Percentiles rank a stretch among this genome's conserved stretches.
These are phyloP conservation scores for Termitomyces sp. DNA, from an alignment of 768 basidiomycete genomes.

Conservation along the genomic window DNA sequence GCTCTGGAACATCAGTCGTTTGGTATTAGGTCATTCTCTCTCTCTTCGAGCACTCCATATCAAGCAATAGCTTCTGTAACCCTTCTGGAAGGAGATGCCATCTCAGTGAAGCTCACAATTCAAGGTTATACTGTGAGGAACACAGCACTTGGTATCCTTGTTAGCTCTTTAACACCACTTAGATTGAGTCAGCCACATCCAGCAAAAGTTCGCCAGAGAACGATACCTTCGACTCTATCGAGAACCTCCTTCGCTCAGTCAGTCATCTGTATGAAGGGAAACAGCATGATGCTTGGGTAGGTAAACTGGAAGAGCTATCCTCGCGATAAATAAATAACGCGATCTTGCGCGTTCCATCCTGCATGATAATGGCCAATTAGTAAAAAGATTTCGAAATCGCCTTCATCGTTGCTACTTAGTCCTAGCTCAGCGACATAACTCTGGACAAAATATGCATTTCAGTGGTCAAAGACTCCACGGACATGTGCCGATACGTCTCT, in stretches of 20 bases:
- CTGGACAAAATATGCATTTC: neutral
- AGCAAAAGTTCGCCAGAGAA: constrained; percentile 12
- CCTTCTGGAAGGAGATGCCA: constrained; percentile 49
- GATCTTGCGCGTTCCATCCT: neutral
- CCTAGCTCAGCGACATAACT: neutral
- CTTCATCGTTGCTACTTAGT: no score
- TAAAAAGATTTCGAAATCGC: neutral
- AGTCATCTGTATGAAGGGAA: constrained; percentile 53
- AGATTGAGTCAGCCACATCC: constrained; percentile 8
- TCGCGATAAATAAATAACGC: neutral
- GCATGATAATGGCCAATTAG: neutral
- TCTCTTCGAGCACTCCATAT: constrained; percentile 34
- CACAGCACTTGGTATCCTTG: neutral
- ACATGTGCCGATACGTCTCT: neutral
- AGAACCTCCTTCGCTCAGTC: constrained; percentile 48
- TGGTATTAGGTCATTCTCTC: constrained; percentile 45
- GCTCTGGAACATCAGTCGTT: constrained; percentile 59
- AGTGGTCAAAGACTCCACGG: neutral
- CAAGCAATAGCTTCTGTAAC: constrained; percentile 53
- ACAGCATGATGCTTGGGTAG: constrained; percentile 42
- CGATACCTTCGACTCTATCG: constrained; percentile 52
- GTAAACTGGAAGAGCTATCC: constrained; percentile 45
- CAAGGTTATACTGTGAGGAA: constrained; percentile 54
- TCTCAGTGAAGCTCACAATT: constrained; percentile 45
- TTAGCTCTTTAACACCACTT: neutral